Evolutionary conservation across 106 monocot genomes (phyloP).

Genomic region (Dioscorea alata): DNA sequence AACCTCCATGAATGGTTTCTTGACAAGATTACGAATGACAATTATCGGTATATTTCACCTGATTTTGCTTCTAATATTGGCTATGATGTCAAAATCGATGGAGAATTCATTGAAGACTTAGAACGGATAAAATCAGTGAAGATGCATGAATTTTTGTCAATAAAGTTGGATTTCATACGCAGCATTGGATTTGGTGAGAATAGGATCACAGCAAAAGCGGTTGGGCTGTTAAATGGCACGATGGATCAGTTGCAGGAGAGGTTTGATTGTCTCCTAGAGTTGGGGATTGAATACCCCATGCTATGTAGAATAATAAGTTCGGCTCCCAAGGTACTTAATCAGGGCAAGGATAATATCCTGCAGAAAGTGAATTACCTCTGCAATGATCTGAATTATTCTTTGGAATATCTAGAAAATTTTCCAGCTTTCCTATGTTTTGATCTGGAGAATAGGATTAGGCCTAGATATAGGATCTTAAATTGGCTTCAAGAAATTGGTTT

Average conservation of each 20-base stretch:
- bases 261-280: constrained; percentile 56
- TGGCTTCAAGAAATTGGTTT: constrained; percentile 74
- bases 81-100: constrained; percentile 21
- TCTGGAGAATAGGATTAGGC: constrained; percentile 79
- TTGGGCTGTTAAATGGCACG: constrained; percentile 27
- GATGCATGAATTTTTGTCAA: constrained; percentile 16
- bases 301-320: constrained; percentile 64
- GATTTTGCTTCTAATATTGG: constrained; percentile 17
- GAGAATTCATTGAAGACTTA: constrained; percentile 36
- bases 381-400: constrained; percentile 41
- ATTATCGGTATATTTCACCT: constrained; percentile 22
- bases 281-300: constrained; percentile 49
- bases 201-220: constrained; percentile 20
- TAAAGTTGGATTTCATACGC: constrained; percentile 69
- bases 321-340: constrained; percentile 69
- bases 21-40: constrained; percentile 21
- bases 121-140: constrained; percentile 16
- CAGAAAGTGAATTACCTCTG: constrained; percentile 66
- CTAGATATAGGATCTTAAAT: constrained; percentile 65
- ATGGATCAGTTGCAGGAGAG: constrained; percentile 50
- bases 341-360: constrained; percentile 30
- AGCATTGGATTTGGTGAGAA: constrained; percentile 85
- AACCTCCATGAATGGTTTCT: constrained; percentile 43
- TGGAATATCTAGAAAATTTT: constrained; percentile 58
- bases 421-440: constrained; percentile 75